Conservation (phyloP, 2,329 filamentous ascomycete genomes). For the Calonectria henricotiae region DNA sequence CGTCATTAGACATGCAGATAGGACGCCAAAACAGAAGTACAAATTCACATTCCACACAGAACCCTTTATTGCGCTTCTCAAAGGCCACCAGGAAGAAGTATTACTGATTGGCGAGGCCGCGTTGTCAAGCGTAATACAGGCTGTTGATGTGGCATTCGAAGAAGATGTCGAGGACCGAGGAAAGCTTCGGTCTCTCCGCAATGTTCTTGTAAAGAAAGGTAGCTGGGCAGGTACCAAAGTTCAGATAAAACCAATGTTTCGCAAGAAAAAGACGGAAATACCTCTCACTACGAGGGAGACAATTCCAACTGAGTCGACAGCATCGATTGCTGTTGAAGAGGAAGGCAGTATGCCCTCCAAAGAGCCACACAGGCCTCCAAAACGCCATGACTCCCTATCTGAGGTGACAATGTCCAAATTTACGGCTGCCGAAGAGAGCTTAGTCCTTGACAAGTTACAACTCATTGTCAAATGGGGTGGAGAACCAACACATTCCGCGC, state of each 20-base stretch:
- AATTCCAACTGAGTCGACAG: slow-evolving; percentile 53
- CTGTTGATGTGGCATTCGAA: slow-evolving; percentile 85
- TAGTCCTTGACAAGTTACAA: slow-evolving; percentile 95
- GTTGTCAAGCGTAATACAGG: slow-evolving; percentile 88
- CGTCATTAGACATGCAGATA: slow-evolving; percentile 95
- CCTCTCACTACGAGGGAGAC: slow-evolving; percentile 59
- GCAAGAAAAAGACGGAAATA: slow-evolving; percentile 84
- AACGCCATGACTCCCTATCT: slow-evolving; percentile 87
- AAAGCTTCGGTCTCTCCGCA: slow-evolving; percentile 89
- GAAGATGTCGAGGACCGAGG: slow-evolving; percentile 87
- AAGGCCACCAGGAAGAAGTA: slow-evolving; percentile 96
- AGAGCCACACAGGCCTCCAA: slow-evolving; percentile 60
- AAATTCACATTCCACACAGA: slow-evolving; percentile 99
- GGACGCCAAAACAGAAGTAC: slow-evolving; percentile 99
- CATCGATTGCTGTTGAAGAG: slow-evolving; percentile 46
- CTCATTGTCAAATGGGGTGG: slow-evolving; percentile 99
- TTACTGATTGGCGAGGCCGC: slow-evolving; percentile 93
- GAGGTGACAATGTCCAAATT: slow-evolving; percentile 95
- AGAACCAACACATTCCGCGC: slow-evolving; percentile 96
- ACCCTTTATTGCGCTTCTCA: slow-evolving; percentile 94
- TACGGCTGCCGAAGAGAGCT: slow-evolving; percentile 91
- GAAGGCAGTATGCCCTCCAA: slow-evolving; percentile 47
- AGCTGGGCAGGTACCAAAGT: slow-evolving; percentile 97
- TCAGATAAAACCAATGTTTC: slow-evolving; percentile 99
- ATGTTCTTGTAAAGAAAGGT: slow-evolving; percentile 92